A percentile compares a stretch with the other conserved stretches of the same genome.
Evolutionary conservation across 225 moss, liverwort and hornwort species (phyloP).

Genomic region (Asterella californica): DNA sequence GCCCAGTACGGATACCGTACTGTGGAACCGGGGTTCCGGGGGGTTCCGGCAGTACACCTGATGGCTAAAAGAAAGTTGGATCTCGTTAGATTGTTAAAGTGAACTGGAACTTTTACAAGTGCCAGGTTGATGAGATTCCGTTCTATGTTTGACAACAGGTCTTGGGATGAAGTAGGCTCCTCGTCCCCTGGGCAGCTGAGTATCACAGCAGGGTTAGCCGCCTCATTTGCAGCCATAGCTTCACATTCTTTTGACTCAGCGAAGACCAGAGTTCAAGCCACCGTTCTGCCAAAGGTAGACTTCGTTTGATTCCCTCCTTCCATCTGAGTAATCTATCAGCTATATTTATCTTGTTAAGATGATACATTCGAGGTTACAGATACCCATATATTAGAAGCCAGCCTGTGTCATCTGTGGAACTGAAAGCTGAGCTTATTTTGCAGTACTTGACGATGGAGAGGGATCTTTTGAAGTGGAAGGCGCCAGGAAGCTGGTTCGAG

Average conservation of each 20-base stretch:
- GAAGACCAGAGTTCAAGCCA: conserved; percentile 86
- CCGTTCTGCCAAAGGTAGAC: conserved; percentile 72
- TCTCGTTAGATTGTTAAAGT: too few relatives aligned
- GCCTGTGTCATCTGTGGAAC: background rate
- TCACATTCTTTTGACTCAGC: conserved; percentile 84
- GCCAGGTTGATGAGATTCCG: too few relatives aligned
- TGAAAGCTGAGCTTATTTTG: background rate
- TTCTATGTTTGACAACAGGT: conserved; percentile 19
- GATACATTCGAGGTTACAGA: background rate
- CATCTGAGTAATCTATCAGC: background rate
- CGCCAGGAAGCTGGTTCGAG: conserved; percentile 76
- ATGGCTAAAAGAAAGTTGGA: too few relatives aligned
- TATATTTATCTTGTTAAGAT: background rate
- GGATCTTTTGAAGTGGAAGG: conserved; percentile 70
- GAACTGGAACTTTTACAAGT: too few relatives aligned
- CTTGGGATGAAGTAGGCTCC: conserved; percentile 63
- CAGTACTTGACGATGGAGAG: conserved; percentile 79
- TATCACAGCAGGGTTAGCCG: conserved; percentile 77
- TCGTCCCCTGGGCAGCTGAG: conserved; percentile 64
- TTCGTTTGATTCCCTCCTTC: background rate
- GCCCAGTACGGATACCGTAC: too few relatives aligned
- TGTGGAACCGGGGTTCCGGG: too few relatives aligned
- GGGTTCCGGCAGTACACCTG: too few relatives aligned
- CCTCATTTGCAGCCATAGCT: conserved; percentile 70
- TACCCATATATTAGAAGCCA: background rate